Conservation (phyloP, 306 rosid genomes). For the Castanospermum australe region DNA sequence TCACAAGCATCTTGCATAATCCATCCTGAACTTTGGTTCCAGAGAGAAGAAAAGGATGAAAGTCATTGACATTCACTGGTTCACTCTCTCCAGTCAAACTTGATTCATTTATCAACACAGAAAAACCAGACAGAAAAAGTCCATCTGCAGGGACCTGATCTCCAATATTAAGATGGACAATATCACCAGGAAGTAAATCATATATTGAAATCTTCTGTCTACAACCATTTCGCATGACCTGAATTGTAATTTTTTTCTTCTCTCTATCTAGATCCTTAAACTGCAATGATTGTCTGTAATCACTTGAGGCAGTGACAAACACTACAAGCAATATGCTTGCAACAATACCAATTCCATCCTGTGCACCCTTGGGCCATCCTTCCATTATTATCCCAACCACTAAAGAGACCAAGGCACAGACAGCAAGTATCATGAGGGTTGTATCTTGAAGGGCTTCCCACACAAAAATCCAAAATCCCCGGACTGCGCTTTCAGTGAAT, state of each 20-base stretch:
- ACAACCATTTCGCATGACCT: conserved; percentile 76
- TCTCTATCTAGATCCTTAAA: conserved; percentile 96
- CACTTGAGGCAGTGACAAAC: conserved; percentile 92
- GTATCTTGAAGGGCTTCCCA: conserved; percentile 99
- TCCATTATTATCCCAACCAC: conserved; percentile 81
- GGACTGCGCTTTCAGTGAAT: conserved; percentile 76
- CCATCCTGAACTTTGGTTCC: conserved; percentile 99
- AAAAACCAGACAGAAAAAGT: conserved; percentile 81
- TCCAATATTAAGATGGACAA: conserved; percentile 89
- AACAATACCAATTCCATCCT: conserved; percentile 98
- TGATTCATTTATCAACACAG: conserved; percentile 86
- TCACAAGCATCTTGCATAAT: conserved; percentile 95
- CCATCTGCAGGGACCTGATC: conserved; percentile 99
- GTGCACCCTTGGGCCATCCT: conserved; percentile 99
- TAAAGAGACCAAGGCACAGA: conserved; percentile 82
- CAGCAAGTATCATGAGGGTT: conserved; percentile 89
- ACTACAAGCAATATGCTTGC: conserved; percentile 98
- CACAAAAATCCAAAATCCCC: conserved; percentile 81
- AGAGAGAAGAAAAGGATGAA: conserved; percentile 83
- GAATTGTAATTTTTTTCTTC: conserved; percentile 86
- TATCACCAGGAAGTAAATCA: conserved; percentile 92
- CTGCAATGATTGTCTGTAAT: conserved; percentile 91
- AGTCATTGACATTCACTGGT: conserved; percentile 64
- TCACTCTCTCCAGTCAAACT: conserved; percentile 99
- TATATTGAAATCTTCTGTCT: conserved; percentile 94